Conservation (phyloP, 75 land plant genomes). For the Cryptomeria japonica region DNA sequence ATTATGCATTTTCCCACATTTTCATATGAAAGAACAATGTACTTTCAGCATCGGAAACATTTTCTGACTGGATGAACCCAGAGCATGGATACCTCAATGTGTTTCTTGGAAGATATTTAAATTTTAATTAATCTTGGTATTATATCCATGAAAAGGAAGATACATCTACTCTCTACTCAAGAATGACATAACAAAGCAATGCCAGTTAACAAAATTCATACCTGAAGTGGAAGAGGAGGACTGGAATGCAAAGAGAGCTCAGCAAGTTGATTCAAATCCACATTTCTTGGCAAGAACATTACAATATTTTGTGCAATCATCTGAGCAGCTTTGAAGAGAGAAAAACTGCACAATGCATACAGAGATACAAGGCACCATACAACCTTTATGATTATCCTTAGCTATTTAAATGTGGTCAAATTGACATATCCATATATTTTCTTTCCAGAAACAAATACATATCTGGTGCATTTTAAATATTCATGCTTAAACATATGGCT, state of each 20-base stretch:
- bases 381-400: not conserved
- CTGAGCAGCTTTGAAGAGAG: slow-evolving; percentile 69
- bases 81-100: not conserved
- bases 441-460: not conserved
- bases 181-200: slow-evolving; percentile 1
- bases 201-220: slow-evolving; percentile 21
- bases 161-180: not conserved
- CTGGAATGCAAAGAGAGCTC: slow-evolving; percentile 56
- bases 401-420: not conserved
- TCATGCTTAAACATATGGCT: not conserved
- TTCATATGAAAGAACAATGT: not conserved
- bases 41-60: not conserved
- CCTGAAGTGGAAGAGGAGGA: slow-evolving; percentile 87
- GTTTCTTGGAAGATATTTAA: not conserved
- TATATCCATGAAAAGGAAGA: not conserved
- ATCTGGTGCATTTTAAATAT: not conserved
- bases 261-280: slow-evolving; percentile 82
- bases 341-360: slow-evolving; percentile 37
- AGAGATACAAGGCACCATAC: not conserved
- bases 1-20: not conserved
- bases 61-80: not conserved
- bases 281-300: slow-evolving; percentile 92
- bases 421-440: not conserved
- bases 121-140: not conserved
- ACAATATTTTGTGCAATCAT: slow-evolving; percentile 66